Evolutionary conservation across 306 rosid species (phyloP).

Genomic region (Urtica urens): DNA sequence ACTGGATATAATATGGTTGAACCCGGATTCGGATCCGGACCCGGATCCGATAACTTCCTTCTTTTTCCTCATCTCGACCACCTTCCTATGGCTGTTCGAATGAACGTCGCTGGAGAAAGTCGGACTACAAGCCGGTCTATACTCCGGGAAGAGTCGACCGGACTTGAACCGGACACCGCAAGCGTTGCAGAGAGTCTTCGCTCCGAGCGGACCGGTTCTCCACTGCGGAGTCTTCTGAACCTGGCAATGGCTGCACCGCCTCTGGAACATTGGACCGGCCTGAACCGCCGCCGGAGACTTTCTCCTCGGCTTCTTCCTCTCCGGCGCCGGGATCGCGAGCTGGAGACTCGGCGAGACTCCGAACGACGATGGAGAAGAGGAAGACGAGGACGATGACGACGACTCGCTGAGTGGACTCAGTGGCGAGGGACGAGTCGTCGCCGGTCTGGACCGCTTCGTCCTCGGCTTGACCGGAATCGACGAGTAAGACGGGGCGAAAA

Average conservation of each 20-base stretch:
- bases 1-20: slow-evolving; percentile 29
- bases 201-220: slow-evolving; percentile 84
- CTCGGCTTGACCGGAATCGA: slow-evolving; percentile 46
- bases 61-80: slow-evolving; percentile 70
- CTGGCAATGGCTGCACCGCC: slow-evolving; percentile 82
- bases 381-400: slow-evolving; percentile 15
- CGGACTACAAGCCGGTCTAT: slow-evolving; percentile 95
- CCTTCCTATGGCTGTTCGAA: slow-evolving; percentile 86
- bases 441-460: slow-evolving; percentile 28
- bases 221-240: slow-evolving; percentile 95
- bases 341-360: slow-evolving; percentile 20
- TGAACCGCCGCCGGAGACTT: slow-evolving; percentile 34
- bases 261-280: slow-evolving; percentile 28
- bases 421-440: slow-evolving; percentile 18
- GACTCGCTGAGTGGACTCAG: slow-evolving; percentile 25
- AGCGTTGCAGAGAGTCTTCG: slow-evolving; percentile 87
- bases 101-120: slow-evolving; percentile 56
- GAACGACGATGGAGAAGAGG: slow-evolving; percentile 37
- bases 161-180: slow-evolving; percentile 92
- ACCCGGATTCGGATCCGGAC: slow-evolving; percentile 22
- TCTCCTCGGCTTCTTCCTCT: slow-evolving; percentile 59
- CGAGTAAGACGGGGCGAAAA: slow-evolving; percentile 25
- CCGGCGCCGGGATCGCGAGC: slow-evolving; percentile 26
- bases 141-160: slow-evolving; percentile 84
- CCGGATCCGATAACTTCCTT: slow-evolving; percentile 38